phyloP scores from a whole-genome alignment of 768 basidiomycete genomes.

The Boletus huronensis region DNA sequence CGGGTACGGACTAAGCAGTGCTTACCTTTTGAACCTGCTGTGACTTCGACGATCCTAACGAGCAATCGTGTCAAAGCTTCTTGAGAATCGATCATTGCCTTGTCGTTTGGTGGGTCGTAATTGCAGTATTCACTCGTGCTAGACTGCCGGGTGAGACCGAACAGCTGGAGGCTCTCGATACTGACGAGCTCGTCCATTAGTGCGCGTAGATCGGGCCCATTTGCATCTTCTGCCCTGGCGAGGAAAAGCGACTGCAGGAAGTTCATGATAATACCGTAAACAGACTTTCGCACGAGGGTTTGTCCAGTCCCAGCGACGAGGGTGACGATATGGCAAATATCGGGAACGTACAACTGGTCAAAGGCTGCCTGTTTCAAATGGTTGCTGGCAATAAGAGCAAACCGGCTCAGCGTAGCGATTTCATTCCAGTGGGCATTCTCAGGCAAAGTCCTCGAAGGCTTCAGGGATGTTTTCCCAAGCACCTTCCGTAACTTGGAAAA shows the following conservation, averaged over 20 bases:
- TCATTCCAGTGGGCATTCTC: conserved; percentile 80
- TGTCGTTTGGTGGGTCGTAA: conserved; percentile 52
- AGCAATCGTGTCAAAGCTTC: conserved; percentile 66
- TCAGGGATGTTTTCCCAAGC: conserved; percentile 67
- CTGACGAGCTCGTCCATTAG: conserved; percentile 61
- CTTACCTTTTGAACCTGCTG: conserved; percentile 68
- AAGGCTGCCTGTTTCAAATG: conserved; percentile 59
- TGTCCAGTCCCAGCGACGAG: conserved; percentile 77
- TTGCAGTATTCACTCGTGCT: conserved; percentile 66
- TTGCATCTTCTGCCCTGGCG: conserved; percentile 54
- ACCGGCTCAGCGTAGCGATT: conserved; percentile 73
- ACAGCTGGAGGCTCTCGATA: conserved; percentile 57
- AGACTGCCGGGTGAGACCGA: conserved; percentile 66
- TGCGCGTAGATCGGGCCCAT: conserved; percentile 54
- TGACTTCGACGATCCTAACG: conserved; percentile 56
- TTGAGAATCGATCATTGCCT: conserved; percentile 56
- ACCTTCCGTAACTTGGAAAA: conserved; percentile 78
- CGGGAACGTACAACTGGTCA: conserved; percentile 78
- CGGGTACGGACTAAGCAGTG: neutral
- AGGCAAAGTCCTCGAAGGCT: conserved; percentile 56
- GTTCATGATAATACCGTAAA: conserved; percentile 81
- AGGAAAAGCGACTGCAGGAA: conserved; percentile 74
- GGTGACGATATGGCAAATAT: conserved; percentile 75
- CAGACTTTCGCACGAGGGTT: conserved; percentile 68
- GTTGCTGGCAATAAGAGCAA: conserved; percentile 70